A percentile compares a stretch with the other conserved stretches of the same genome.
These are phyloP conservation scores for Stephania yunnanensis DNA, from an alignment of 164 flowering plant genomes.

Conservation along the genomic window DNA sequence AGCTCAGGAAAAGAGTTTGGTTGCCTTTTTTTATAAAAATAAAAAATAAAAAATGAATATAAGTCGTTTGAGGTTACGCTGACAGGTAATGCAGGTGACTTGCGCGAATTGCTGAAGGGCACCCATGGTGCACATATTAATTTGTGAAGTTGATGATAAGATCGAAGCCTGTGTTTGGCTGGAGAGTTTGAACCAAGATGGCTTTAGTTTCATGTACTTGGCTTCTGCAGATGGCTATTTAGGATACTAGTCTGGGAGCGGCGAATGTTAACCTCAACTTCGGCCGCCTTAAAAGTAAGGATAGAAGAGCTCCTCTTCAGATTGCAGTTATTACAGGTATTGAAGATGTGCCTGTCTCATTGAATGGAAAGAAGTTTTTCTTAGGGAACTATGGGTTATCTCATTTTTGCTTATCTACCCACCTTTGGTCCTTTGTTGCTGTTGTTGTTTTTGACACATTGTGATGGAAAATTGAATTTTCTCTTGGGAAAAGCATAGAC, in stretches of 20 bases:
- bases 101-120: slow-evolving; percentile 12
- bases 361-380: too few species aligned
- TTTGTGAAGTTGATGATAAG: not conserved
- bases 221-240: slow-evolving; percentile 15
- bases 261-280: slow-evolving; percentile 4
- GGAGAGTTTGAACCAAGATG: slow-evolving; percentile 29
- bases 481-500: too few species aligned
- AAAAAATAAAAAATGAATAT: not conserved
- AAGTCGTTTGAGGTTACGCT: not conserved
- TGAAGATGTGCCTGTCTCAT: too few species aligned
- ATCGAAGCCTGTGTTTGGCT: slow-evolving; percentile 24
- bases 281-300: too few species aligned
- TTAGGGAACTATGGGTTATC: too few species aligned
- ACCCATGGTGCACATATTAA: slow-evolving; percentile 23
- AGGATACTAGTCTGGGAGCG: not conserved
- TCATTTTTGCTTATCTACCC: too few species aligned
- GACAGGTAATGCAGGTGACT: not conserved
- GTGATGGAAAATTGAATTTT: too few species aligned
- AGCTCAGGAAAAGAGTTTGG: not conserved
- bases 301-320: too few species aligned
- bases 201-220: slow-evolving; percentile 33
- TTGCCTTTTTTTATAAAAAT: not conserved
- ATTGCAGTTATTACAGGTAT: too few species aligned
- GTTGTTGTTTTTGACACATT: too few species aligned
- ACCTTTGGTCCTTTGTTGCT: too few species aligned